Evolutionary conservation across 78 protist species (phyloP).

Genomic region (Diacronema lutheri): DNA sequence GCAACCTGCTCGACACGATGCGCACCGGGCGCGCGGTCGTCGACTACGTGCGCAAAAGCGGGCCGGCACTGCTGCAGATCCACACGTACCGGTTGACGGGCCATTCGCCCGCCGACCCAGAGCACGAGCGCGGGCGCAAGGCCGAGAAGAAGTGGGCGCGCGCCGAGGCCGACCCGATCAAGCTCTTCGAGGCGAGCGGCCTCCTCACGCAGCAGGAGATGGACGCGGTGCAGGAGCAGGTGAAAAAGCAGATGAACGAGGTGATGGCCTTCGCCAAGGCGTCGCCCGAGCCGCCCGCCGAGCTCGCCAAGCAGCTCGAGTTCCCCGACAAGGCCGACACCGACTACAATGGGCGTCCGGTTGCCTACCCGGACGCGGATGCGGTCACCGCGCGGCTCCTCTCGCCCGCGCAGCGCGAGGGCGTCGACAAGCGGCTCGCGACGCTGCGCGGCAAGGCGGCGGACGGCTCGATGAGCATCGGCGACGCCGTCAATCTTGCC

Average conservation of each 20-base stretch:
- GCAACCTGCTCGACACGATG: neutral
- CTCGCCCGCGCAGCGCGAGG: neutral
- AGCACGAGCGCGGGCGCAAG: slow-evolving; percentile 49
- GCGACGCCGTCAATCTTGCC: slow-evolving; percentile 37
- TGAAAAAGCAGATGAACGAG: neutral
- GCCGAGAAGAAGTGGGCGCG: slow-evolving; percentile 41
- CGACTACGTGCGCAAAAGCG: slow-evolving; percentile 20
- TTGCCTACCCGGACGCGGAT: neutral
- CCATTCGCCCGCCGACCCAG: slow-evolving; percentile 44
- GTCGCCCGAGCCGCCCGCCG: slow-evolving; percentile 19
- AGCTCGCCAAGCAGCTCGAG: slow-evolving; percentile 43
- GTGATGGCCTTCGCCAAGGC: slow-evolving; percentile 2
- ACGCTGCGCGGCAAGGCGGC: neutral
- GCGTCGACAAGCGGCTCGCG: neutral
- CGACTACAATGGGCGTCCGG: slow-evolving; percentile 23
- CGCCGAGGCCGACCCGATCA: slow-evolving; percentile 32
- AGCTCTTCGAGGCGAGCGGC: slow-evolving; percentile 10
- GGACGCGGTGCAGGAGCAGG: neutral
- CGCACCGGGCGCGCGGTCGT: slow-evolving; percentile 26
- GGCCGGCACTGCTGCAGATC: slow-evolving; percentile 36
- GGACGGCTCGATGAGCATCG: slow-evolving; percentile 26
- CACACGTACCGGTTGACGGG: slow-evolving; percentile 38
- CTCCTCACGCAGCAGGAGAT: neutral
- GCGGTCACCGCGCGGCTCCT: neutral
- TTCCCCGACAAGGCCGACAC: slow-evolving; percentile 27